phyloP scores from a whole-genome alignment of 139 green algal species.

The Tetradesmus obliquus region DNA sequence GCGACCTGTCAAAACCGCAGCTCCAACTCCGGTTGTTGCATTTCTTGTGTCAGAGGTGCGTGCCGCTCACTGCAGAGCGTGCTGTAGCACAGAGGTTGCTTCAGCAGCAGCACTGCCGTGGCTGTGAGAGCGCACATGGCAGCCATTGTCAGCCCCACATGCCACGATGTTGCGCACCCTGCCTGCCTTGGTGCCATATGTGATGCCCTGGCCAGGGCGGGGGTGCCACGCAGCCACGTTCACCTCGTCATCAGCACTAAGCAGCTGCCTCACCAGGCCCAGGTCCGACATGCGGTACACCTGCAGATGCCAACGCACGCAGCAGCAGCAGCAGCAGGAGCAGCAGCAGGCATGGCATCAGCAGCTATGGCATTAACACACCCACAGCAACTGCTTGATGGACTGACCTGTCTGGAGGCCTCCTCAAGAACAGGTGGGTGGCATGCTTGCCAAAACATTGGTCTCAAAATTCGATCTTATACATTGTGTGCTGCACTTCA shows the following conservation, averaged over 20 bases:
- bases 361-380: not conserved
- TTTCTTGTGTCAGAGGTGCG: too few relatives aligned
- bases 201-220: not conserved
- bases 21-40: too few relatives aligned
- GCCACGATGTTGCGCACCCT: not conserved
- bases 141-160: not conserved
- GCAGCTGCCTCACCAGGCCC: not conserved
- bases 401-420: too few relatives aligned
- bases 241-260: not conserved
- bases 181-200: not conserved
- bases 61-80: not conserved
- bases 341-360: not conserved
- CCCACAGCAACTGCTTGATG: too few relatives aligned
- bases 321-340: not conserved
- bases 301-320: not conserved
- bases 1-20: too few relatives aligned
- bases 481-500: too few relatives aligned
- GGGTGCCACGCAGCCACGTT: not conserved
- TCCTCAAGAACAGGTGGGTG: too few relatives aligned
- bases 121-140: not conserved
- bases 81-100: constrained; percentile 5
- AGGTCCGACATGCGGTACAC: constrained; percentile 1
- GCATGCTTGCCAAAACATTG: too few relatives aligned
- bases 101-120: not conserved
- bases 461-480: too few relatives aligned